Evolutionary conservation across 805 yeast species (phyloP).

Genomic region (Lipomyces orientalis): DNA sequence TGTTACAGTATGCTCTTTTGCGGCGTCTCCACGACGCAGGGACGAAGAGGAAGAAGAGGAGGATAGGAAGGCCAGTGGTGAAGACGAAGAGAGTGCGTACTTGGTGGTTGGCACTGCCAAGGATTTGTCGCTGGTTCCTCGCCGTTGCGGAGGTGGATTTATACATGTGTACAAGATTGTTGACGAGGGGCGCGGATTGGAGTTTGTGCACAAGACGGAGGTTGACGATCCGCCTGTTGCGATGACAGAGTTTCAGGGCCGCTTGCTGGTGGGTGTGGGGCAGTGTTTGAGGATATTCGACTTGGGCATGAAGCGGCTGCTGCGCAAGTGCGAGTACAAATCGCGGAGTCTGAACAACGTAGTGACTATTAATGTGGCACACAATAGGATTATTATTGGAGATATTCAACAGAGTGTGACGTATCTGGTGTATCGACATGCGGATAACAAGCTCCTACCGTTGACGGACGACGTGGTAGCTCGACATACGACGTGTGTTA

Average conservation of each 20-base stretch:
- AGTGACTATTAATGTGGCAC: conserved; percentile 59
- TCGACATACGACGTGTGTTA: conserved; percentile 67
- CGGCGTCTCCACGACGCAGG: conserved; percentile 10
- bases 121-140: conserved; percentile 41
- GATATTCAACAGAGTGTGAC: conserved; percentile 74
- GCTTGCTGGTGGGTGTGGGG: conserved; percentile 63
- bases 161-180: conserved; percentile 43
- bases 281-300: conserved; percentile 65
- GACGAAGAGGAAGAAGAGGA: conserved; percentile 21
- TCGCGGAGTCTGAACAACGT: conserved; percentile 57
- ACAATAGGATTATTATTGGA: conserved; percentile 67
- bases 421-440: conserved; percentile 58
- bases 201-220: conserved; percentile 64
- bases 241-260: conserved; percentile 61
- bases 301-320: conserved; percentile 77
- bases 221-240: conserved; percentile 57
- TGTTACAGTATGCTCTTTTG: conserved; percentile 47
- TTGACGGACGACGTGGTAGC: conserved; percentile 72
- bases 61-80: conserved; percentile 25
- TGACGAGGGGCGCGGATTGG: conserved; percentile 50
- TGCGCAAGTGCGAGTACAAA: conserved; percentile 63
- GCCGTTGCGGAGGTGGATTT: conserved; percentile 36
- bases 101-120: conserved; percentile 43
- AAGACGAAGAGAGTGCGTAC: conserved; percentile 27
- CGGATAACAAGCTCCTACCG: conserved; percentile 55